Conservation (phyloP, 495 filamentous ascomycete genomes). For the Darksidea phi region DNA sequence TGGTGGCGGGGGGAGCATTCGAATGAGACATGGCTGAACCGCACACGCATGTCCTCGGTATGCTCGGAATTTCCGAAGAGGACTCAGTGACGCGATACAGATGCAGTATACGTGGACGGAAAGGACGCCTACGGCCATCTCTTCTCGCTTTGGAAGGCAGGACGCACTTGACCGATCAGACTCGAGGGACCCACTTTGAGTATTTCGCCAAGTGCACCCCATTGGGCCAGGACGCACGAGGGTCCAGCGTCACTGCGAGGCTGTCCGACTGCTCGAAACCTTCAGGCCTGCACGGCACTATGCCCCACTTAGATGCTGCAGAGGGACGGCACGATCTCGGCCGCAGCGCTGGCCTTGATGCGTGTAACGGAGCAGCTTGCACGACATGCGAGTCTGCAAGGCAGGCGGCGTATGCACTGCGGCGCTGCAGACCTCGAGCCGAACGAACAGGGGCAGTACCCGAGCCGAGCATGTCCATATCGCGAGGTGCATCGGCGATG, state of each 20-base stretch:
- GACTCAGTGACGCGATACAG: too few species aligned
- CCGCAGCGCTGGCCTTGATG: conserved; percentile 7
- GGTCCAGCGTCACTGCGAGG: background rate
- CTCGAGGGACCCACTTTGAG: background rate
- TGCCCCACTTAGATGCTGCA: conserved; percentile 29
- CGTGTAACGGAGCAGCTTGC: conserved; percentile 22
- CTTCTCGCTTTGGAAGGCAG: too few species aligned
- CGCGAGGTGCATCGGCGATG: conserved; percentile 18
- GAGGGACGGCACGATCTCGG: conserved; percentile 26
- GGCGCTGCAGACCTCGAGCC: conserved; percentile 14
- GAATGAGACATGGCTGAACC: too few species aligned
- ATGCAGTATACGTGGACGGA: too few species aligned
- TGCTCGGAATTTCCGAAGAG: too few species aligned
- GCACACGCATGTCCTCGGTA: too few species aligned
- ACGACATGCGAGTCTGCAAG: conserved; percentile 11
- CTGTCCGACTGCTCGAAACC: conserved; percentile 1
- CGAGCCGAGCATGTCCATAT: conserved; percentile 27
- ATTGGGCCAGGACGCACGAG: conserved; percentile 15
- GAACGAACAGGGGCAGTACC: conserved; percentile 6
- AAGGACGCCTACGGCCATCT: too few species aligned
- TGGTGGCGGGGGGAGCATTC: too few species aligned
- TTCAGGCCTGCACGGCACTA: background rate
- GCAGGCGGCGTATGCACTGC: conserved; percentile 5
- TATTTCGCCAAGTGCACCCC: conserved; percentile 18
- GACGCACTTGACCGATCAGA: too few species aligned